These are phyloP conservation scores for Schizonepeta tenuifolia DNA, from an alignment of 257 asterid genomes.

Conservation along the genomic window DNA sequence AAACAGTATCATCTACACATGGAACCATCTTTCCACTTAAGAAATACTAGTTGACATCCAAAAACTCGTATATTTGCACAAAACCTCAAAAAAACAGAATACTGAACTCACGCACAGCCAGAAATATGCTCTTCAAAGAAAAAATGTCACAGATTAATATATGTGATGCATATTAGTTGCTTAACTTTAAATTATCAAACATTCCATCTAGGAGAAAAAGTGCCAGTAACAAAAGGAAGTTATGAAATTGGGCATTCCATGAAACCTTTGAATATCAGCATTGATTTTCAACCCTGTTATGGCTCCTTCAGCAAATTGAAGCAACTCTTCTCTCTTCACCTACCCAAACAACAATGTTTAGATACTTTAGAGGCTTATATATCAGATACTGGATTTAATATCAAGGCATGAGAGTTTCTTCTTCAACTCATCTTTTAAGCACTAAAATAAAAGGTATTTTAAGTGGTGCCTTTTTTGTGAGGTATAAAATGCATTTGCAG, in stretches of 20 bases:
- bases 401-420: constrained; percentile 19
- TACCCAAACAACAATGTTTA: constrained; percentile 41
- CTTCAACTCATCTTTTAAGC: constrained; percentile 7
- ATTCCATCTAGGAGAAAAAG: constrained; percentile 16
- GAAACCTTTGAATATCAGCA: constrained; percentile 81
- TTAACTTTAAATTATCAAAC: constrained; percentile 16
- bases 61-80: neutral
- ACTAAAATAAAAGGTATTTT: constrained; percentile 5
- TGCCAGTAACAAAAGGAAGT: constrained; percentile 15
- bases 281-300: constrained; percentile 91
- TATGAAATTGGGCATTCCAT: constrained; percentile 24
- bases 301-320: constrained; percentile 96
- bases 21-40: constrained; percentile 11
- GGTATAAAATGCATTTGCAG: constrained; percentile 8
- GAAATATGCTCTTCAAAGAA: constrained; percentile 11
- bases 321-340: constrained; percentile 97
- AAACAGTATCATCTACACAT: neutral
- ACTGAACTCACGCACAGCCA: constrained; percentile 1
- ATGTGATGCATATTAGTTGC: constrained; percentile 12
- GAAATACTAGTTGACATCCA: neutral
- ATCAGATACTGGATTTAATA: constrained; percentile 23
- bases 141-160: constrained; percentile 19
- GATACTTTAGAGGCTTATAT: constrained; percentile 34
- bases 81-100: neutral
- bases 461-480: neutral